Conservation (phyloP, 768 basidiomycete species). For the Coprinopsis strossmayeri region DNA sequence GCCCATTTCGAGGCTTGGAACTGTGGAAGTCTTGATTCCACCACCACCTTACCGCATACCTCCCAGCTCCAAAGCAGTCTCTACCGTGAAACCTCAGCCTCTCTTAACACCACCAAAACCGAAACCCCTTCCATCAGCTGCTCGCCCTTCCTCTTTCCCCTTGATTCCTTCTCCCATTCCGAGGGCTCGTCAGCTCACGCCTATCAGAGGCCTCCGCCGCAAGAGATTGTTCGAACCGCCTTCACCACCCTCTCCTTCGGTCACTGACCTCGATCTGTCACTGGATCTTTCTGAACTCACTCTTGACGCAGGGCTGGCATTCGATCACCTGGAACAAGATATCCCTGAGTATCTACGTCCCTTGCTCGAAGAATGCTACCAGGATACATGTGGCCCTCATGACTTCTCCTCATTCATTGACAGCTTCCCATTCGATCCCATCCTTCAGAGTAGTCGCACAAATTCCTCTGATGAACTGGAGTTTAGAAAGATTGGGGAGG, state of each 20-base stretch:
- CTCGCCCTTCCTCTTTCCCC: slow-evolving; percentile 10
- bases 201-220: slow-evolving; percentile 43
- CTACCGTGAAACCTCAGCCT: not conserved
- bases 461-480: slow-evolving; percentile 16
- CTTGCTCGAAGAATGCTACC: slow-evolving; percentile 66
- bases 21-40: slow-evolving; percentile 39
- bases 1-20: slow-evolving; percentile 13
- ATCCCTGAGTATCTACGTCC: slow-evolving; percentile 52
- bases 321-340: slow-evolving; percentile 17
- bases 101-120: slow-evolving; percentile 8
- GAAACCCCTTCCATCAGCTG: not conserved
- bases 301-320: slow-evolving; percentile 19
- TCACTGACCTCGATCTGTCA: slow-evolving; percentile 48
- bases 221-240: slow-evolving; percentile 37
- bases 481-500: slow-evolving; percentile 91
- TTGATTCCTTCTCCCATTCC: slow-evolving; percentile 15
- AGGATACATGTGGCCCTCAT: slow-evolving; percentile 51
- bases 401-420: slow-evolving; percentile 83
- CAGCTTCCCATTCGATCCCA: slow-evolving; percentile 68
- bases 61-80: not conserved
- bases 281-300: slow-evolving; percentile 40
- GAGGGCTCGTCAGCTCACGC: slow-evolving; percentile 61
- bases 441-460: slow-evolving; percentile 33
- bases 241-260: slow-evolving; percentile 47
- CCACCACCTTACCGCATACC: slow-evolving; percentile 23